Base-by-base conservation (phyloP, 768 basidiomycete genomes). In the Krasilnikovozyma curviuscula region DNA sequence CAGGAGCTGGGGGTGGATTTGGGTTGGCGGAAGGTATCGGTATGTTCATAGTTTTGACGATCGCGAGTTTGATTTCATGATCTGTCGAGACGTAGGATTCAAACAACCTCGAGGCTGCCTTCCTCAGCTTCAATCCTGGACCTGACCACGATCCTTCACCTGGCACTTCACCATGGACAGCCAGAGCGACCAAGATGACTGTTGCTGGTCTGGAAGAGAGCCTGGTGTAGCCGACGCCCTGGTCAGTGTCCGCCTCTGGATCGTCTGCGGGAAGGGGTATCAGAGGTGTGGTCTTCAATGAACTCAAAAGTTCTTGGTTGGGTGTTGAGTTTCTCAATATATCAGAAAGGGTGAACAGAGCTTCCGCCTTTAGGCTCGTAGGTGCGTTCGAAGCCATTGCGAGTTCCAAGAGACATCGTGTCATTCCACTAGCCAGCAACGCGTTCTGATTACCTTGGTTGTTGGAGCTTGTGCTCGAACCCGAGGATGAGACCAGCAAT, bases 331-430 rank as follows among this genome's bases (percentile, higher is more conserved):
- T 55, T 74, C 78, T 57, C 73, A 79, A 56, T 67, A 75, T 57
- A 63, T 70, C 57, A 55, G 78, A 73, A n/a, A 82, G 69, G 14
- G 77, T 67, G 46, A 70, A 71, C 24, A 81, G 65, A 9, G 75
- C 70, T 54, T 60, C 52, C 10, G 80, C 79, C 67, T 98, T 97
- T 40, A 97, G 66, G 6, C 70, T 55, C 3, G 83, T 79, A 0
- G 93, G 91, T 3, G 83, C 81, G 63, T 97, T 97, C n/a, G 85
- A 89, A 8, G 89, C 79, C 27, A 97, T 71, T 1, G 81, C 82
- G 5, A 89, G 68, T 62, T 98, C 91, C 14, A 86, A 63, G 24
- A 97, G 72, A 63, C 81, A 83, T 44, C 88, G 74, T 0, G 79
- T 67, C 43, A 70, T 57, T 6, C 68, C 69, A 16, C 57, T 73